Conservation (phyloP, 345 rosid genomes). For the Syzygium grande region DNA sequence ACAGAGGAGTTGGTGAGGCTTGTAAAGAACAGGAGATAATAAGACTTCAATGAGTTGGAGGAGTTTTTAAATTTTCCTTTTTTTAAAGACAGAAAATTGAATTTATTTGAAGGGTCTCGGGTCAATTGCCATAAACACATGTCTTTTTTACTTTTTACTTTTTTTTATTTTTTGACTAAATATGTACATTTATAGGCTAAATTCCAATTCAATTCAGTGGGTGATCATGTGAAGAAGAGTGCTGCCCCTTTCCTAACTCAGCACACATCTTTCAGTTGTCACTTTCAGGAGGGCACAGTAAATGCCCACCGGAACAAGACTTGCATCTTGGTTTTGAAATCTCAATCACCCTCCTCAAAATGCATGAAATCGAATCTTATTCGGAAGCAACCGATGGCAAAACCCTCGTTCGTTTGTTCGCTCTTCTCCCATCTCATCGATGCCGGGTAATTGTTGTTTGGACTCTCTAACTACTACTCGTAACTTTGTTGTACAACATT, state of each 20-base stretch:
- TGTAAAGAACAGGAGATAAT: background rate
- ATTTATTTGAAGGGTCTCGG: background rate
- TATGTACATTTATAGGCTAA: background rate
- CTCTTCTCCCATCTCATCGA: background rate
- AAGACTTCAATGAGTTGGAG: background rate
- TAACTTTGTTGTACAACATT: background rate
- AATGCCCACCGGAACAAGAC: background rate
- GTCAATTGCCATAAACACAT: background rate
- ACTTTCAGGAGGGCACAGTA: background rate
- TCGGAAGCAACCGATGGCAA: background rate
- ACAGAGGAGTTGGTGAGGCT: constrained; percentile 9
- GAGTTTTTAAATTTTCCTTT: background rate
- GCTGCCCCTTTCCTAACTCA: background rate
- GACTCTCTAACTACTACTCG: background rate
- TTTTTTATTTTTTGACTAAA: background rate
- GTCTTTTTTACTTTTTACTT: too few species aligned
- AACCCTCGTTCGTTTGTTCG: background rate
- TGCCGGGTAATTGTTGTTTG: background rate
- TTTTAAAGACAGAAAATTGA: background rate
- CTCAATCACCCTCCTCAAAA: background rate
- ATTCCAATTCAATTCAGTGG: background rate
- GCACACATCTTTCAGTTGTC: background rate
- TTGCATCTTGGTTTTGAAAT: background rate
- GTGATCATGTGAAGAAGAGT: background rate
- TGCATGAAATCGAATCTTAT: background rate